Base-by-base conservation (phyloP, 345 rosid genomes). In the Pistacia atlantica region DNA sequence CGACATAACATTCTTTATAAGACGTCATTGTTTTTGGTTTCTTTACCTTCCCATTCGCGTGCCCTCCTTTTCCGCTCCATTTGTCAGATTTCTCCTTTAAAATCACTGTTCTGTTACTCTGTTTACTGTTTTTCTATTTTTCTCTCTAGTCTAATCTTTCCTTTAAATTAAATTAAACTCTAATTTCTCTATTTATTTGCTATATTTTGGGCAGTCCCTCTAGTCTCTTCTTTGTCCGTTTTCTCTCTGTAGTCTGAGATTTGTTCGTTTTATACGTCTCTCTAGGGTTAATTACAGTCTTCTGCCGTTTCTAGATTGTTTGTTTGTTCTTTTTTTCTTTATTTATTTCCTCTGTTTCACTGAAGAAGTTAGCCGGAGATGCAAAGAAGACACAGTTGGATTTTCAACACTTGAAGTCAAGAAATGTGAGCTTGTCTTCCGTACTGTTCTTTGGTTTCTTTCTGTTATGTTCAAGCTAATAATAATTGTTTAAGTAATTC, bases 21-120 rank as follows among this genome's bases (percentile, higher is more conserved):
- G 56, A 73, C 74, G 84, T 72, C 78, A 79, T 56, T 71, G 20
- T 31, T 33, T 16, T 58, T 33, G 11, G 33, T 31, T 49, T 66
- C 25, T 18, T 8, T 18, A 17, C 71, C 62, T 56, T 59, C 14
- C 42, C 63, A 38, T 81, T 80, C 79, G 89, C 87, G 83, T 88
- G 87, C 80, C 73, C 68, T 31, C 62, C 31, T 75, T 65, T 79
- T 51, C 42, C 60, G 56, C 51, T 71, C 60, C 72, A 11, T 62
- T 54, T 81, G 86, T 83, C 86, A 77, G 83, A 76, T 75, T 37
- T 65, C 67, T 57, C 54, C 67, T 28, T 18, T 12, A 42, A 55
- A 46, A 18, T 52, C 65, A 58, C 75, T 31, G 59, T 62, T 49
- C 59, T 38, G 42, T 70, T n/a, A 14, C 69, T 2, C 60, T 67